Evolutionary conservation across 2,329 filamentous ascomycete species (phyloP), one percentile per base, ranked within the genome.

Genomic region (Uncinocarpus reesii): DNA sequence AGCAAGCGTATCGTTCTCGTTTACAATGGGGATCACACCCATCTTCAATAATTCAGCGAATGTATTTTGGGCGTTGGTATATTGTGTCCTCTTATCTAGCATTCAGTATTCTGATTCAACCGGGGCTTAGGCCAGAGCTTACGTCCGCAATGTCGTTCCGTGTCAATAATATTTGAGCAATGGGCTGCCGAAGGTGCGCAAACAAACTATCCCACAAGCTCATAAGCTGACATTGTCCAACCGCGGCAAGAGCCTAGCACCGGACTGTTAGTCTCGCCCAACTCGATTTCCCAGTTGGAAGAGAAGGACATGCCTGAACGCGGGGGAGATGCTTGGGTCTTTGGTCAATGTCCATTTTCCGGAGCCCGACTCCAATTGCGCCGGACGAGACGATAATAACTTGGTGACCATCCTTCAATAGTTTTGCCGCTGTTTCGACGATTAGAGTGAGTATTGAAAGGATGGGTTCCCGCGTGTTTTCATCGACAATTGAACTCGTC

Each of bases 401-500:
- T 58, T 83, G 81, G 66, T 98, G 89, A 42, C 92, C 92, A 80
- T 94, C 84, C 66, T 89, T 84, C 56, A 82, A 81, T 36, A 98
- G 75, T 61, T 81, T 85, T 47, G 90, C 84, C 11, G 87, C 88
- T 16, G 92, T 96, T 69, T 96, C 88, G 55, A 96, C 92, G 56
- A 98, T 95, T 52, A 90, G 74, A 52, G 85, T 89, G 49, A 98
- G 73, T 57, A 88, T 94, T 3, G 89, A 92, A 32, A 98, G 77
- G 29, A 95, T 78, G 2, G 92, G 92, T 62, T 95, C 86, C 69
- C 95, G 92, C 18, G 86, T 94, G 63, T 82, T 84, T 65, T 98
- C 92, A 69, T 96, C 87, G 55, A 98, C 89, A 57, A 98, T 96
- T n/a, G 92, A 96, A 67, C 88, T 95, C 40, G 92, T 96, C 59